These are phyloP conservation scores for Ampelomyces quisqualis DNA, from an alignment of 2,329 filamentous ascomycete species.

Conservation along the genomic window DNA sequence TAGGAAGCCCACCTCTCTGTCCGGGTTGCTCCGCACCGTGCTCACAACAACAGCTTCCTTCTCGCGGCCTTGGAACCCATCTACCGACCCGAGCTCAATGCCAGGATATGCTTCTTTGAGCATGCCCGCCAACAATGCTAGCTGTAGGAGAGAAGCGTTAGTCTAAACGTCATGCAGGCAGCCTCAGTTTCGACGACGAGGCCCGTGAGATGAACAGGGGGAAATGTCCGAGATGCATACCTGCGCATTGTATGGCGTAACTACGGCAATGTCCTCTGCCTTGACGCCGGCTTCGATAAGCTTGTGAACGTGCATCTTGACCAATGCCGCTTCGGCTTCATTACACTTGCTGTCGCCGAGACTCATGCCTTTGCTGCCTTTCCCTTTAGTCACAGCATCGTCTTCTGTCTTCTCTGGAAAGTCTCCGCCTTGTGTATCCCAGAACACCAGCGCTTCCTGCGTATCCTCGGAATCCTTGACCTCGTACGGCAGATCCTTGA, in stretches of 20 bases:
- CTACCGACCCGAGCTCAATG: slow-evolving; percentile 92
- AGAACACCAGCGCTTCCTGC: slow-evolving; percentile 82
- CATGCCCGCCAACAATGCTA: slow-evolving; percentile 71
- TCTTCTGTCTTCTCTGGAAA: slow-evolving; percentile 83
- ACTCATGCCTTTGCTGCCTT: slow-evolving; percentile 50
- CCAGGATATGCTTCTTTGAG: slow-evolving; percentile 80
- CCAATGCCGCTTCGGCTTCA: slow-evolving; percentile 81
- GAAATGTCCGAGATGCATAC: slow-evolving; percentile 46
- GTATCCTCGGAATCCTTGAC: slow-evolving; percentile 84
- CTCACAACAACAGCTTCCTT: slow-evolving; percentile 94
- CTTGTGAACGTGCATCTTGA: slow-evolving; percentile 71
- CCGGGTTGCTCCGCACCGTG: slow-evolving; percentile 86
- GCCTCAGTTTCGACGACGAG: slow-evolving; percentile 5
- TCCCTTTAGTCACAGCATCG: slow-evolving; percentile 56
- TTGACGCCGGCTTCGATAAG: slow-evolving; percentile 78
- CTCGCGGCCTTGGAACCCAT: slow-evolving; percentile 95
- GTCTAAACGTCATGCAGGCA: slow-evolving; percentile 1
- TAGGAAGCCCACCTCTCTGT: slow-evolving; percentile 88
- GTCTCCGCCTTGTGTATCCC: slow-evolving; percentile 93
- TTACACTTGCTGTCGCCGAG: slow-evolving; percentile 85
- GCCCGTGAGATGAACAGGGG: slow-evolving; percentile 9
- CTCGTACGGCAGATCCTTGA: slow-evolving; percentile 75
- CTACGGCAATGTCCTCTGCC: slow-evolving; percentile 82
- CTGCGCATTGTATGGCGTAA: slow-evolving; percentile 96
- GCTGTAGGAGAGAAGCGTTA: slow-evolving; percentile 49